Percentiles rank a stretch among this genome's conserved stretches.
phyloP scores from a whole-genome alignment of 305 asterid species.

The Solanum aculeatissimum region DNA sequence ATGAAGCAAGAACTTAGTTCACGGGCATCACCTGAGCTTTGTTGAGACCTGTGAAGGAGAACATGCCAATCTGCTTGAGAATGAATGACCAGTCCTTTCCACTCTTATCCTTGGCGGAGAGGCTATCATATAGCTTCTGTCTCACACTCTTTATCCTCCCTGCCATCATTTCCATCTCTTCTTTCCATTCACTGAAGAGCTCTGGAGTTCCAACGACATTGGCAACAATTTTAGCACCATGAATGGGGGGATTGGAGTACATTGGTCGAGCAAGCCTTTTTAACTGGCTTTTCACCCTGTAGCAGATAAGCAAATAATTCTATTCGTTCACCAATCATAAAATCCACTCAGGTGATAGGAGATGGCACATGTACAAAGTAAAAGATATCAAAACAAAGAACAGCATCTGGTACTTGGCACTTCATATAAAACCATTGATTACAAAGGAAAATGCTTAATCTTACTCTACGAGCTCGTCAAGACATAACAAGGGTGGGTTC shows the following conservation, averaged over 20 bases:
- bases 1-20: not conserved
- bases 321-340: not conserved
- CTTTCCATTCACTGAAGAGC: slow-evolving; percentile 83
- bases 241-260: slow-evolving; percentile 97
- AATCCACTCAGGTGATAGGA: not conserved
- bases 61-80: slow-evolving; percentile 93
- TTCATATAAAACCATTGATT: not conserved
- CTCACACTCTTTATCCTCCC: slow-evolving; percentile 91
- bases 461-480: not conserved
- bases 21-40: slow-evolving; percentile 58
- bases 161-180: slow-evolving; percentile 93
- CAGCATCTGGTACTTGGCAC: not conserved
- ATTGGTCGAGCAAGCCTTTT: slow-evolving; percentile 94
- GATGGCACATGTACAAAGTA: not conserved
- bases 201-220: slow-evolving; percentile 75
- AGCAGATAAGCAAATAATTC: not conserved
- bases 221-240: slow-evolving; percentile 93
- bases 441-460: not conserved
- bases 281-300: slow-evolving; percentile 91
- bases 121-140: slow-evolving; percentile 54
- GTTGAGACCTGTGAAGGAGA: slow-evolving; percentile 90
- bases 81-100: slow-evolving; percentile 96
- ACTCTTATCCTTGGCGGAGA: slow-evolving; percentile 53
- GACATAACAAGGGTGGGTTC: not conserved
- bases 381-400: not conserved